phyloP scores from a whole-genome alignment of 441 rosid species.

The Biscutella laevigata region DNA sequence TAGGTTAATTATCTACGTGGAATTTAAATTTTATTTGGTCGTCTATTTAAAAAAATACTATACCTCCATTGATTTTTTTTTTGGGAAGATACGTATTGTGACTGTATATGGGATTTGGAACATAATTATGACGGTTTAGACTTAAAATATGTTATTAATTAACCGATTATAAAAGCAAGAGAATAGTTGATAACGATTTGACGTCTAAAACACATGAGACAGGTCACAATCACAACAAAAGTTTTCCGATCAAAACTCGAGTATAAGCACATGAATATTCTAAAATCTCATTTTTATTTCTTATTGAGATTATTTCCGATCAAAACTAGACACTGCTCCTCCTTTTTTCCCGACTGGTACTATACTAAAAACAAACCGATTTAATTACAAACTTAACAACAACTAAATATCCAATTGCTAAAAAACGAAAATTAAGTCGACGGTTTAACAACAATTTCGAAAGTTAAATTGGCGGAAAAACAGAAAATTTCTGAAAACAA shows the following conservation, averaged over 20 bases:
- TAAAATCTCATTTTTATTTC: no score
- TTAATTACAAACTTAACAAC: no score
- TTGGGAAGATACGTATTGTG: conserved; percentile 16
- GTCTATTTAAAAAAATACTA: conserved; percentile 1
- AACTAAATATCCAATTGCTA: no score
- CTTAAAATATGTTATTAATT: conserved; percentile 7
- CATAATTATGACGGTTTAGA: conserved; percentile 17
- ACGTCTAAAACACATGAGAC: conserved; percentile 22
- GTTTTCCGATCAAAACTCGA: conserved; percentile 9
- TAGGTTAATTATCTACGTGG: conserved; percentile 10
- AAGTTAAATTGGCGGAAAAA: no score
- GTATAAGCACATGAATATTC: conserved; percentile 18
- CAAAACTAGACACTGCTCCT: no score
- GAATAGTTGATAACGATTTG: conserved; percentile 20
- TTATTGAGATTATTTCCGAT: no score
- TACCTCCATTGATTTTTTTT: neutral
- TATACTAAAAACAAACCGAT: no score
- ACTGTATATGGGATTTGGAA: conserved; percentile 5
- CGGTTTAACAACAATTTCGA: no score
- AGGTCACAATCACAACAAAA: conserved; percentile 16
- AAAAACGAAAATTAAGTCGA: no score
- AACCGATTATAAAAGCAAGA: conserved; percentile 23
- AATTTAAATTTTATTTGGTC: conserved; percentile 6
- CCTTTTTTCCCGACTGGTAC: no score
- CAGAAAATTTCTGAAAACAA: no score